Conservation (phyloP, 2,329 filamentous ascomycete species). For the Ophiostoma sp. region DNA sequence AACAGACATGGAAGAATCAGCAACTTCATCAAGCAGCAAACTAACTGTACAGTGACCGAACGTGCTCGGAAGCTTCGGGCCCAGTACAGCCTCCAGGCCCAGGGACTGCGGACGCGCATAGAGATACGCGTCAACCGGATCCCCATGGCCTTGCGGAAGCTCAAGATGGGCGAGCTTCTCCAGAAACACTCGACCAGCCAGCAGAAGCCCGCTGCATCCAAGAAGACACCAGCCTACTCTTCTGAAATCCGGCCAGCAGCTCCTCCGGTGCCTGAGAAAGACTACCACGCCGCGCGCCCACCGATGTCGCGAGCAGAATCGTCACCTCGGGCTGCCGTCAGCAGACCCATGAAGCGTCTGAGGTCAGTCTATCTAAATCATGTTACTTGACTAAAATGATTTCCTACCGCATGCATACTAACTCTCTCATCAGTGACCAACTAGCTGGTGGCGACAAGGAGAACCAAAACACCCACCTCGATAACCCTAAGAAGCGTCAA, state of each 20-base stretch:
- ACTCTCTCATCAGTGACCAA: conserved; percentile 49
- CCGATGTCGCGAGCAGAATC: conserved; percentile 9
- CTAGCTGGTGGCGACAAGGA: conserved; percentile 68
- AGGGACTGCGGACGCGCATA: conserved; percentile 76
- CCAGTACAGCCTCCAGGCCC: conserved; percentile 82
- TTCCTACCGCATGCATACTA: conserved; percentile 28
- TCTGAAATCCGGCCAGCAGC: conserved; percentile 31
- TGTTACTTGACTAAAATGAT: conserved; percentile 5
- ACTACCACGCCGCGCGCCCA: conserved; percentile 29
- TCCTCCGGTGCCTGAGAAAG: conserved; percentile 49
- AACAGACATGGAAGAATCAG: background rate
- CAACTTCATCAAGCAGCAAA: background rate
- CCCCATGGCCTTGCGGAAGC: conserved; percentile 68
- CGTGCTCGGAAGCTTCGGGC: conserved; percentile 80
- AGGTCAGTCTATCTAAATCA: conserved; percentile 39
- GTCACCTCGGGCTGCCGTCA: conserved; percentile 21
- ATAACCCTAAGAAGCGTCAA: conserved; percentile 65
- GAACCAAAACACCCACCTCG: conserved; percentile 55
- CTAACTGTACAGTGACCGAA: conserved; percentile 63
- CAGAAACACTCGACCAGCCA: conserved; percentile 43
- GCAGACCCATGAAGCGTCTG: conserved; percentile 42
- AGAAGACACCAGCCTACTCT: conserved; percentile 22
- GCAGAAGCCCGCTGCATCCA: conserved; percentile 34
- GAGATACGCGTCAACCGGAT: conserved; percentile 93
- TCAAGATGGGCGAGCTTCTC: conserved; percentile 76